Evolutionary conservation across 805 yeast species (phyloP).

Genomic region (Tetrapisispora iriomotensis): DNA sequence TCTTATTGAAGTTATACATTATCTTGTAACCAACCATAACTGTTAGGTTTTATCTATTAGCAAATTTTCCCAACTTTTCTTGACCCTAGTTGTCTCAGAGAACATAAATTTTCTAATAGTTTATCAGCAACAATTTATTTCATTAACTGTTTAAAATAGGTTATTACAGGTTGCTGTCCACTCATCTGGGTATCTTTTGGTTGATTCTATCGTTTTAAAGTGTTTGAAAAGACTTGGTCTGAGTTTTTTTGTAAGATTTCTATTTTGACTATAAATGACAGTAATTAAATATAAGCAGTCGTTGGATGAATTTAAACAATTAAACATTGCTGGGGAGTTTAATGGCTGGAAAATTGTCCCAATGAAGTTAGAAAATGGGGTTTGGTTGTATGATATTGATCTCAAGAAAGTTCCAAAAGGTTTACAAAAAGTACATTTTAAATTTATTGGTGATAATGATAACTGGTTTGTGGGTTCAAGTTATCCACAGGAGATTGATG

Average conservation of each 20-base stretch:
- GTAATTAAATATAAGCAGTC: constrained; percentile 10
- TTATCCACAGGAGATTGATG: constrained; percentile 27
- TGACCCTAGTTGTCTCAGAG: too few species aligned
- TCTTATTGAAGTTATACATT: too few species aligned
- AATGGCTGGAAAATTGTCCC: constrained; percentile 26
- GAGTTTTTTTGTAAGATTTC: not conserved
- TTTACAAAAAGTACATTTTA: constrained; percentile 14
- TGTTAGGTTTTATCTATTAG: too few species aligned
- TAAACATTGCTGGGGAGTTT: constrained; percentile 33
- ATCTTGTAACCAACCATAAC: too few species aligned
- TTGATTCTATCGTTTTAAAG: too few species aligned
- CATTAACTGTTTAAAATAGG: too few species aligned
- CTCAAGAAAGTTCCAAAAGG: constrained; percentile 11
- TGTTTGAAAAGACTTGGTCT: not conserved
- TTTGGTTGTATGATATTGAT: constrained; percentile 24
- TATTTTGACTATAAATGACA: not conserved
- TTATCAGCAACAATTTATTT: too few species aligned
- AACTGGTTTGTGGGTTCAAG: constrained; percentile 27
- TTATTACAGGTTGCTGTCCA: too few species aligned
- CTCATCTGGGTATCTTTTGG: too few species aligned
- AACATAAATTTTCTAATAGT: too few species aligned
- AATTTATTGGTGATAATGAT: constrained; percentile 22
- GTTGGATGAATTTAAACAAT: constrained; percentile 11
- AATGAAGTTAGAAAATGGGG: constrained; percentile 9
- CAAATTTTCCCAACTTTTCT: too few species aligned